phyloP scores from a whole-genome alignment of 1,139 yeast species.

The Geotrichum europaeum region DNA sequence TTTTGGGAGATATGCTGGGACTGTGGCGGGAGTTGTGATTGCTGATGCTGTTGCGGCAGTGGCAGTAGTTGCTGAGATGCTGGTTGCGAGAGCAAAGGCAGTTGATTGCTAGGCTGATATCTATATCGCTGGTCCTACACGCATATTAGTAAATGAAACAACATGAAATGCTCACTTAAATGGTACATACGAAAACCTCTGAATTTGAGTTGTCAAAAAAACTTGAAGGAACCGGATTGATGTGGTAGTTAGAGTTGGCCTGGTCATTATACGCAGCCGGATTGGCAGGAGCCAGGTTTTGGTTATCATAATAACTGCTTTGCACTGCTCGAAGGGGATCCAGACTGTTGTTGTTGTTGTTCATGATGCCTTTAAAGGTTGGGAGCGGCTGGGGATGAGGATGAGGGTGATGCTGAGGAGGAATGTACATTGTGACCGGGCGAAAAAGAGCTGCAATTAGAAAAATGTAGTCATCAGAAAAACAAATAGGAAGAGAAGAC shows the following conservation, averaged over 20 bases:
- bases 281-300: not conserved
- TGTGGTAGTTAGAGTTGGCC: not conserved
- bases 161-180: not conserved
- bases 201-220: not conserved
- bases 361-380: not conserved
- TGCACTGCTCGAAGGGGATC: not conserved
- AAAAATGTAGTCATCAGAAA: not conserved
- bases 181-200: not conserved
- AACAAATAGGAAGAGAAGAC: too few species aligned
- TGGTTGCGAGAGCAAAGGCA: not conserved
- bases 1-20: not conserved
- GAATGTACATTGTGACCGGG: not conserved
- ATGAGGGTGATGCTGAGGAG: not conserved
- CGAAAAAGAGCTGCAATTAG: not conserved
- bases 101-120: not conserved
- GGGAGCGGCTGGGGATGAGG: constrained; percentile 1
- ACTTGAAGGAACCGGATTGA: not conserved
- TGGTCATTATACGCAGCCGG: not conserved
- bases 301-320: not conserved
- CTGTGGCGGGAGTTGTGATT: not conserved
- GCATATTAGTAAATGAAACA: not conserved
- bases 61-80: not conserved
- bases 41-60: not conserved
- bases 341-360: not conserved
- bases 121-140: not conserved